Percentiles rank a stretch among this genome's conserved stretches.
Evolutionary conservation across 129 eudicot genomes (phyloP).

Genomic region (Centella asiatica): DNA sequence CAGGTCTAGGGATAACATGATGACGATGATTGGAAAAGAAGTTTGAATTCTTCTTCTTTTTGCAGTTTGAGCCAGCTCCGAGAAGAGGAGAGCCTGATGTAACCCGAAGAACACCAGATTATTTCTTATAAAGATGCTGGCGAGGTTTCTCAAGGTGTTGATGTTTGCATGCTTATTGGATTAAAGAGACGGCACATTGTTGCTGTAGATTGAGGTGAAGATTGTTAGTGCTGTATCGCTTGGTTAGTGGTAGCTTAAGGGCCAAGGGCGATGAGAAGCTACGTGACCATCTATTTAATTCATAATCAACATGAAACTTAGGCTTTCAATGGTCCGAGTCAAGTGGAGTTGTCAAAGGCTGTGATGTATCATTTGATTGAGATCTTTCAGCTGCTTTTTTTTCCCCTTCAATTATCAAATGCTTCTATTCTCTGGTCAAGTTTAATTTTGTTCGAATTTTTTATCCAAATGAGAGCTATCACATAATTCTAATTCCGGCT

Average conservation of each 20-base stretch:
- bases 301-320: too few species aligned
- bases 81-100: conserved; percentile 94
- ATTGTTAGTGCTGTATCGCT: conserved; percentile 14
- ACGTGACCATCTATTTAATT: too few species aligned
- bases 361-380: too few species aligned
- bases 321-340: too few species aligned
- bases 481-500: too few species aligned
- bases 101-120: conserved; percentile 81
- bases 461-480: too few species aligned
- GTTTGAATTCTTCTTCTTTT: not conserved
- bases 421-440: too few species aligned
- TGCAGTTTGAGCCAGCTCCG: conserved; percentile 92
- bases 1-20: not conserved
- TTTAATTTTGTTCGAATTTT: too few species aligned
- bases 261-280: too few species aligned
- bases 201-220: conserved; percentile 8
- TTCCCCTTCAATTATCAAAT: too few species aligned
- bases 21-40: not conserved
- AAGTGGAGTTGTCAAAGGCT: too few species aligned
- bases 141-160: not conserved
- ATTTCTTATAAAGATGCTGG: conserved; percentile 44
- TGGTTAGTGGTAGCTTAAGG: conserved; percentile 13
- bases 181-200: conserved; percentile 2
- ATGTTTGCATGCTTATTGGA: conserved; percentile 4
- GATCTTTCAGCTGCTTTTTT: too few species aligned